Evolutionary conservation across 2,329 filamentous ascomycete genomes (phyloP), one percentile per base, ranked within the genome.

Genomic region (Rhynchosporium graminicola): DNA sequence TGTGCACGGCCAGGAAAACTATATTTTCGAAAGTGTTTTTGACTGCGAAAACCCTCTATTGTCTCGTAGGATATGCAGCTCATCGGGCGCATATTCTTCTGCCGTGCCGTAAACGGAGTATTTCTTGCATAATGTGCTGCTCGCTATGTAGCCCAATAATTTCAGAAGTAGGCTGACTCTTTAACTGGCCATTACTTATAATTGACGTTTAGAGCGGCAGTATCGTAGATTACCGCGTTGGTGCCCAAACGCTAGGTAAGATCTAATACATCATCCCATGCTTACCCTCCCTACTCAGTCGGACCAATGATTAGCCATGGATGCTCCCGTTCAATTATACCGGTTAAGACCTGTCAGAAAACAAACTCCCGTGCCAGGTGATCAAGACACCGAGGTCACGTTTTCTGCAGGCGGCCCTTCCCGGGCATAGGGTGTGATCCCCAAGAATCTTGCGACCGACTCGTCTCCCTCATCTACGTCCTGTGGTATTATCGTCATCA

Each of bases 371-470:
- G 20, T 42, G 36, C 51, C 51, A 54, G 51, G 20, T 54, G 51
- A 54, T 54, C 51, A 15, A 54, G 26, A 13, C 20, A 10, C 36
- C 36, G 51, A 54, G 51, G 51, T 54, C 51, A 54, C 51, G 51
- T 54, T 54, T 52, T 54, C 51, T 54, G 51, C 51, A 54, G 9
- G 33, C 28, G 20, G 20, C 51, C 51, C 51, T 33, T 54, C 51
- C 36, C 36, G 36, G 36, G 20, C 3, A 28, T 7, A 38, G 28
- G 33, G 50, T 38, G 50, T 40, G 48, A 54, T 4, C 51, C 51
- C 51, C 51, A 38, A 54, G 26, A 40, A 52, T 26, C 28, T 54
- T 54, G 51, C 33, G 15, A 42, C 20, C n/a, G 51, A 40, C 33
- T 54, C 20, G 26, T 29, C 9, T 36, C 36, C 20, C 15, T 20